Evolutionary conservation across 2,329 filamentous ascomycete species (phyloP), one percentile per base, ranked within the genome.

Genomic region (Monosporascus sp.): DNA sequence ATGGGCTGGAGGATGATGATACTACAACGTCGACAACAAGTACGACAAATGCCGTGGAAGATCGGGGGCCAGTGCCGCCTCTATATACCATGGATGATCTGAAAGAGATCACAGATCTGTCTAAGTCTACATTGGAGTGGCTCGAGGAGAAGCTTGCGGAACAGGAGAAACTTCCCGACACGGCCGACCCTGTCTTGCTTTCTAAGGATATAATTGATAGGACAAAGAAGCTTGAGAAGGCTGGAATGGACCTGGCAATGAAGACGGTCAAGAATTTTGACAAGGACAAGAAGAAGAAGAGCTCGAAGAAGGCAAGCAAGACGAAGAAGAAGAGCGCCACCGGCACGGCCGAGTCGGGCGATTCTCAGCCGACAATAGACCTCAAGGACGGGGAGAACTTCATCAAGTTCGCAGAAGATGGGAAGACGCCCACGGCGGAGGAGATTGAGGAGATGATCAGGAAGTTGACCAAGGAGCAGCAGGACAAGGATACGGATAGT

Each of bases 41-140:
- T 5, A 66, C 65, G 62, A 81, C 67, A 60, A 74, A 69, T 46
- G 71, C 68, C 42, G 72, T 74, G 65, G 76, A 80, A 49, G 73
- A 79, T 44, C 69, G 71, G 49, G 80, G 81, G 0, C 79, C 83
- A 18, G 72, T 81, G 24, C 81, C 86, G 42, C 82, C 86, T 18
- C 73, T 88, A 38, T 95, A 95, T 73, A 86, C 80, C 1, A 73
- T 83, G 8, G 82, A 86, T 31, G 92, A 97, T 63, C 75, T 96
- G 34, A 76, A 79, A 42, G 74, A 78, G 47, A 75, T 94, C 24
- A 80, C 85, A 49, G 77, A 81, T 11, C 73, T 84, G 18, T 82
- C 85, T 63, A 79, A 83, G 27, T 78, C 81, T 15, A 82, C 85
- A 18, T 73, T 79, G 17, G 75, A 79, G 20, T 99, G 93, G 93